A percentile compares a stretch with the other conserved stretches of the same genome.
Conservation (phyloP, 2,329 filamentous ascomycete species). For the Monilinia fructigena region DNA sequence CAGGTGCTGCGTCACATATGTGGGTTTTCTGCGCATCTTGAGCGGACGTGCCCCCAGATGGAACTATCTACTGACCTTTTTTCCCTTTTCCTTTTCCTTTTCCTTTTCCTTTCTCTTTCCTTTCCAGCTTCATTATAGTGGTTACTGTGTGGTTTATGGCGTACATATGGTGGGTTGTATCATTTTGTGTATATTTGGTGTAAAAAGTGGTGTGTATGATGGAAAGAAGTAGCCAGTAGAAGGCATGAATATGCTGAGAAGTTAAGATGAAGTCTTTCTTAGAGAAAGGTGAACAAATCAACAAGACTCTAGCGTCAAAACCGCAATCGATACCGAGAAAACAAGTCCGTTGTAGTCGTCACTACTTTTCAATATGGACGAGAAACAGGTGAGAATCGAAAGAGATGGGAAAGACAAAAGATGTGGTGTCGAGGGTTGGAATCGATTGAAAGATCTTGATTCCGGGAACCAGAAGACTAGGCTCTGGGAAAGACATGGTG, state of each 20-base stretch:
- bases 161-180: no score
- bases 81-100: neutral
- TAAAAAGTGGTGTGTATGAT: neutral
- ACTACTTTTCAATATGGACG: neutral
- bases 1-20: constrained; percentile 5
- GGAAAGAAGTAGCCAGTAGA: neutral
- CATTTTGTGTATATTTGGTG: no score
- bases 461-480: neutral
- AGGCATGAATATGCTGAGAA: neutral
- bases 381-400: neutral
- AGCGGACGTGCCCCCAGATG: no score
- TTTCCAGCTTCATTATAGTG: no score
- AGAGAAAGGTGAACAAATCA: neutral
- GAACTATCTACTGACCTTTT: neutral
- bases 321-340: constrained; percentile 1
- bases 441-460: neutral
- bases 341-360: constrained; percentile 12
- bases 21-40: neutral
- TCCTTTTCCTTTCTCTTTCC: neutral
- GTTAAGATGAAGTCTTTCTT: neutral
- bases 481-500: neutral
- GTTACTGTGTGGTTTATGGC: no score
- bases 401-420: neutral
- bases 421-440: no score
- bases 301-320: neutral